Conservation (phyloP, 1,139 yeast species). For the Sugiyamaella sp. region DNA sequence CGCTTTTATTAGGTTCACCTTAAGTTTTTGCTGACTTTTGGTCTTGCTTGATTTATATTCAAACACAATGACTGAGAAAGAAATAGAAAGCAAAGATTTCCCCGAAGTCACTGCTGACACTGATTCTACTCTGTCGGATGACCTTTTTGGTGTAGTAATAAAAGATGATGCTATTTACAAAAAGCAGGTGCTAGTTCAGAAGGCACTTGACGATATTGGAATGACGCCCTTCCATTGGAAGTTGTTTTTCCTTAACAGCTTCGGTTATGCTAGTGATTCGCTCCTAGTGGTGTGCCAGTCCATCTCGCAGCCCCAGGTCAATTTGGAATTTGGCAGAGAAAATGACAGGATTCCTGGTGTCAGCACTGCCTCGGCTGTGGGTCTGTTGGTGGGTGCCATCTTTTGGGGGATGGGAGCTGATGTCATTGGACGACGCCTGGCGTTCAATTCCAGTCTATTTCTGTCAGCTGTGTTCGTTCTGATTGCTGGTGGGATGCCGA, state of each 20-base stretch:
- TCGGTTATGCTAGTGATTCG: slow-evolving; percentile 67
- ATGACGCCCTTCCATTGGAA: slow-evolving; percentile 34
- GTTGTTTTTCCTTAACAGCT: slow-evolving; percentile 46
- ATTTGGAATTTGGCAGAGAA: slow-evolving; percentile 32
- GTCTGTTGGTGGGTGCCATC: slow-evolving; percentile 59
- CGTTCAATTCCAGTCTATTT: slow-evolving; percentile 58
- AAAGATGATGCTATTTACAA: slow-evolving; percentile 28
- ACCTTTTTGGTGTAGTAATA: slow-evolving; percentile 24
- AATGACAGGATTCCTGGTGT: slow-evolving; percentile 40
- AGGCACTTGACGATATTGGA: slow-evolving; percentile 38
- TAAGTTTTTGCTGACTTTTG: no score
- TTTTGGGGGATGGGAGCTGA: slow-evolving; percentile 64
- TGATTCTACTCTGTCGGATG: slow-evolving; percentile 12
- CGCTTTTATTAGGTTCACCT: no score
- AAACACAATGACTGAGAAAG: not conserved
- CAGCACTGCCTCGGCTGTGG: slow-evolving; percentile 49
- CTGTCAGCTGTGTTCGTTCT: slow-evolving; percentile 56
- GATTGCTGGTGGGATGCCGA: slow-evolving; percentile 55
- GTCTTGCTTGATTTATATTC: no score
- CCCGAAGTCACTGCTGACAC: not conserved
- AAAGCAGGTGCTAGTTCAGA: slow-evolving; percentile 31
- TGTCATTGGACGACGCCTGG: slow-evolving; percentile 58
- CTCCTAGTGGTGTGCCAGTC: slow-evolving; percentile 54
- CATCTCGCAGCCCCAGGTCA: slow-evolving; percentile 44
- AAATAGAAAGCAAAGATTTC: not conserved